Percentiles rank a stretch among this genome's conserved stretches.
phyloP scores from a whole-genome alignment of 1,284 basidiomycete species.

The Fomitopsis palustris region DNA sequence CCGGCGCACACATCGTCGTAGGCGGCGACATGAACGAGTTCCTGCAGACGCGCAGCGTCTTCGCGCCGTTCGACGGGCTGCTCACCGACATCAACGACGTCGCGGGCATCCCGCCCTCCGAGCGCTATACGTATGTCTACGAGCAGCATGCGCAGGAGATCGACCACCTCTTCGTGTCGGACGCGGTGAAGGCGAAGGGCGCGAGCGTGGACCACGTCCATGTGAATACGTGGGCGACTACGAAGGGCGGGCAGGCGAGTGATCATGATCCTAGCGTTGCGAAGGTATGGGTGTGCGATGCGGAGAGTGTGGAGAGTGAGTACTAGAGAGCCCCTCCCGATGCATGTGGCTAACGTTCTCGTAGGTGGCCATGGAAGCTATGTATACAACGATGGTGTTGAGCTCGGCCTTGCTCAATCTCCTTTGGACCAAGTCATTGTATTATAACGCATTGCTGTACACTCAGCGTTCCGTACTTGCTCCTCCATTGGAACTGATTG shows the following conservation, averaged over 20 bases:
- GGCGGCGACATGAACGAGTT: slow-evolving; percentile 68
- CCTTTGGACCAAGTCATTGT: not conserved
- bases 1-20: slow-evolving; percentile 48
- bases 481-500: too few species aligned
- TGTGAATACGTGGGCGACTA: slow-evolving; percentile 53
- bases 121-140: slow-evolving; percentile 61
- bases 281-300: slow-evolving; percentile 41
- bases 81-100: slow-evolving; percentile 52
- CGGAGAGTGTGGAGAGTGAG: not conserved
- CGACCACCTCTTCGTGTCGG: slow-evolving; percentile 54
- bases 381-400: not conserved
- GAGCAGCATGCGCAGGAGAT: slow-evolving; percentile 58
- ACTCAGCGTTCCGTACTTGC: too few species aligned
- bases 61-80: slow-evolving; percentile 38
- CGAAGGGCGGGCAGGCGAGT: slow-evolving; percentile 39
- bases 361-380: not conserved
- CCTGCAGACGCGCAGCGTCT: slow-evolving; percentile 49
- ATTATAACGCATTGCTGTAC: not conserved
- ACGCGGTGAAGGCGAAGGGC: slow-evolving; percentile 39
- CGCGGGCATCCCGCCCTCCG: slow-evolving; percentile 41
- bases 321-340: too few species aligned
- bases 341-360: too few species aligned
- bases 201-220: slow-evolving; percentile 46
- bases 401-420: not conserved
- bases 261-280: slow-evolving; percentile 64